These are phyloP conservation scores for Geotrichum armillariae DNA, from an alignment of 1,139 yeast species.

Conservation along the genomic window DNA sequence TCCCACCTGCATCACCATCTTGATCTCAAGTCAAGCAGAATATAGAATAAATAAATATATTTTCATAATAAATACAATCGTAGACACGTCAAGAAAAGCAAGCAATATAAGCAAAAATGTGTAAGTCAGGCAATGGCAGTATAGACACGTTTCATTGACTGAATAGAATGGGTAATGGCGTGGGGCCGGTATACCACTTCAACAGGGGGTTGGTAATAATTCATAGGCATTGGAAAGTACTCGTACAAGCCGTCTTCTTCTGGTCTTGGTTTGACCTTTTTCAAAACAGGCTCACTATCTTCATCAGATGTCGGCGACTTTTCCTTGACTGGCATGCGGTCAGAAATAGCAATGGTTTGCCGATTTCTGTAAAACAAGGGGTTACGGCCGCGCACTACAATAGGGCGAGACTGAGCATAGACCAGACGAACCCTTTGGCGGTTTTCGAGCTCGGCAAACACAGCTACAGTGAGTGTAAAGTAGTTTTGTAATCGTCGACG, in stretches of 20 bases:
- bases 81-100: neutral
- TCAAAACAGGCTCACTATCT: conserved; percentile 8
- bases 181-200: conserved; percentile 62
- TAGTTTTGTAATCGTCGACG: conserved; percentile 57
- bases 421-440: conserved; percentile 32
- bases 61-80: neutral
- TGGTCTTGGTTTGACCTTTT: conserved; percentile 21
- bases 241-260: conserved; percentile 39
- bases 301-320: conserved; percentile 10
- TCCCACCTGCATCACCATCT: too few species aligned
- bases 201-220: conserved; percentile 59
- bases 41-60: too few species aligned
- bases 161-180: conserved; percentile 51
- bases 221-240: conserved; percentile 57
- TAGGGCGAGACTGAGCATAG: conserved; percentile 45
- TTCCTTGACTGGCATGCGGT: neutral
- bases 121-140: conserved; percentile 23
- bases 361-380: conserved; percentile 62
- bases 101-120: neutral
- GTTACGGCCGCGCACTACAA: conserved; percentile 64
- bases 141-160: conserved; percentile 4
- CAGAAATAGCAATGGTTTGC: conserved; percentile 43
- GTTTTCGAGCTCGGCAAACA: conserved; percentile 41
- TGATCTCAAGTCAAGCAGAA: too few species aligned
- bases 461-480: conserved; percentile 49